phyloP scores from a whole-genome alignment of 2,329 filamentous ascomycete species.

The Endocalyx cinctus region DNA sequence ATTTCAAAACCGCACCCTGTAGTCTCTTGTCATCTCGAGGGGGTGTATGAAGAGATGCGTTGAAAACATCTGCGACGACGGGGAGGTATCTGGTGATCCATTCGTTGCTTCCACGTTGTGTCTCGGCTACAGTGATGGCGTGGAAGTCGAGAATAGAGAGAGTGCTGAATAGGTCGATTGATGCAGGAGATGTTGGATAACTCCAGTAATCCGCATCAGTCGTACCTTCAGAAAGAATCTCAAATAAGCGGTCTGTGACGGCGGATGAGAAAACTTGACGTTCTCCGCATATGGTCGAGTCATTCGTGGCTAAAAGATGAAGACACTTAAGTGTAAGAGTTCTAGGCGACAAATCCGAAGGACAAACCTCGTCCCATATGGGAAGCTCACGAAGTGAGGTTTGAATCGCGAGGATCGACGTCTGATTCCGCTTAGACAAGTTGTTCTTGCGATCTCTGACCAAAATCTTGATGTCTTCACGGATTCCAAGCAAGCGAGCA shows the following conservation, averaged over 20 bases:
- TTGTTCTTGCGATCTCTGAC: slow-evolving; percentile 63
- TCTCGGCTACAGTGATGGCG: slow-evolving; percentile 44
- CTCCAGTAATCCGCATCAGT: slow-evolving; percentile 31
- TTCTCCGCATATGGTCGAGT: slow-evolving; percentile 42
- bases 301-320: slow-evolving; percentile 50
- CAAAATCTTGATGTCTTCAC: slow-evolving; percentile 55
- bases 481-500: slow-evolving; percentile 45
- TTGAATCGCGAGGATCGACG: slow-evolving; percentile 51
- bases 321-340: slow-evolving; percentile 60
- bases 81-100: slow-evolving; percentile 49
- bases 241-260: slow-evolving; percentile 46
- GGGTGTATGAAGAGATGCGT: slow-evolving; percentile 31
- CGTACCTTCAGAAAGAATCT: slow-evolving; percentile 34
- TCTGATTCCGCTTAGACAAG: slow-evolving; percentile 61
- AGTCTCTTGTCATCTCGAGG: slow-evolving; percentile 34
- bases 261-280: slow-evolving; percentile 44
- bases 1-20: slow-evolving; percentile 53
- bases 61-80: slow-evolving; percentile 44
- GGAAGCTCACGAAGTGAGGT: slow-evolving; percentile 45
- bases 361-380: slow-evolving; percentile 55
- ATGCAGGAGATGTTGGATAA: slow-evolving; percentile 27
- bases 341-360: slow-evolving; percentile 54
- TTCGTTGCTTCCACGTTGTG: slow-evolving; percentile 29
- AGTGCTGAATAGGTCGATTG: slow-evolving; percentile 33
- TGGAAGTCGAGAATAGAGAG: slow-evolving; percentile 52